Percentiles rank a stretch among this genome's conserved stretches.
Conservation (phyloP, 2,329 filamentous ascomycete species). For the Colletotrichum incanum region DNA sequence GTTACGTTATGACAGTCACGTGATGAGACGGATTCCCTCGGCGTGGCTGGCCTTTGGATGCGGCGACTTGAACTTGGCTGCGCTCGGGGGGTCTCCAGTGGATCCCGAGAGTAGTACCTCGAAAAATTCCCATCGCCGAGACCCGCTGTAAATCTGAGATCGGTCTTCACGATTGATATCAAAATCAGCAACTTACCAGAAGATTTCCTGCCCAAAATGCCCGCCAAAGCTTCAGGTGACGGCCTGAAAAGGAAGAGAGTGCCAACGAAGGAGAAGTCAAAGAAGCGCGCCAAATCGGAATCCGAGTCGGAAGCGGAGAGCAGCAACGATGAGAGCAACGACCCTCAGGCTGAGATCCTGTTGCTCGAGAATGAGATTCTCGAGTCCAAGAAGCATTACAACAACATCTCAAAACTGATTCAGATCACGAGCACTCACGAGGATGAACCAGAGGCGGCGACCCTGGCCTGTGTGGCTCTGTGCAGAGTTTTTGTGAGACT, state of each 20-base stretch:
- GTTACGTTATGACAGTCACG: constrained; percentile 55
- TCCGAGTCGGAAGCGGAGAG: constrained; percentile 51
- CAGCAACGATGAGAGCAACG: constrained; percentile 62
- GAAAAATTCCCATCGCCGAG: constrained; percentile 32
- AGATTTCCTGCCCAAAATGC: constrained; percentile 47
- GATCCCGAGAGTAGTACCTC: constrained; percentile 3
- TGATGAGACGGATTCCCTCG: constrained; percentile 48
- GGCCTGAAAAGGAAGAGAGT: constrained; percentile 69
- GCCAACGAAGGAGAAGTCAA: constrained; percentile 57
- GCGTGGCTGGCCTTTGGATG: constrained; percentile 30
- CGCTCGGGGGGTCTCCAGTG: constrained; percentile 22
- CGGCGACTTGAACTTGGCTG: constrained; percentile 49
- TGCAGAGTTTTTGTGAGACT: constrained; percentile 90
- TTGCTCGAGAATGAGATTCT: constrained; percentile 85
- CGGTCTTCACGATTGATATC: constrained; percentile 29
- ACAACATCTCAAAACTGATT: constrained; percentile 86
- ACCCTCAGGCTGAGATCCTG: constrained; percentile 77
- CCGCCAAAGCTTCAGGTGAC: constrained; percentile 47
- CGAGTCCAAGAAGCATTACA: constrained; percentile 91
- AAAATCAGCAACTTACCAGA: constrained; percentile 6
- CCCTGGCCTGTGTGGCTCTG: constrained; percentile 83
- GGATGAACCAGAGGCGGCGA: constrained; percentile 68
- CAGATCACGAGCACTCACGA: constrained; percentile 65
- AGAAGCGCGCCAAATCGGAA: constrained; percentile 68
- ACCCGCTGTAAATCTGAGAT: constrained; percentile 38